These are phyloP conservation scores for Aspergillus sclerotialis DNA, from an alignment of 2,329 filamentous ascomycete genomes.

Conservation along the genomic window DNA sequence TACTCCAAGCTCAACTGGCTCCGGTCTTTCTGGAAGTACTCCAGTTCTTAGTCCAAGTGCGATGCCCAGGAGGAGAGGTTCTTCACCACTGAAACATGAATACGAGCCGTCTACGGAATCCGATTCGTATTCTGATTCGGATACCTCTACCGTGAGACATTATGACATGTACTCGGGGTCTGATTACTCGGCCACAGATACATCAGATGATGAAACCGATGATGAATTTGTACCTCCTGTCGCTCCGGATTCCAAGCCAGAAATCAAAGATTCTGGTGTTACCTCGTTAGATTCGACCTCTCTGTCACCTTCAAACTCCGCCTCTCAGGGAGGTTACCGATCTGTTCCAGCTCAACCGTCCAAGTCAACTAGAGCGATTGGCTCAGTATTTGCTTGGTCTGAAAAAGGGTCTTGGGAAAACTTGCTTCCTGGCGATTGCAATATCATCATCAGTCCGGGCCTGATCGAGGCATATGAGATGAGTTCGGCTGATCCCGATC, in stretches of 20 bases:
- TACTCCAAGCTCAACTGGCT: constrained; percentile 43
- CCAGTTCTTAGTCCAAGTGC: constrained; percentile 44
- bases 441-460: constrained; percentile 56
- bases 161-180: constrained; percentile 42
- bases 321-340: constrained; percentile 66
- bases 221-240: constrained; percentile 28
- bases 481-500: constrained; percentile 37
- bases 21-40: constrained; percentile 35
- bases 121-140: constrained; percentile 51
- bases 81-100: constrained; percentile 93
- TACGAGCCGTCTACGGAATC: constrained; percentile 79
- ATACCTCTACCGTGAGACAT: constrained; percentile 50
- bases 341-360: constrained; percentile 41
- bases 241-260: constrained; percentile 34
- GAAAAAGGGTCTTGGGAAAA: constrained; percentile 56
- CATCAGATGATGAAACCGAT: constrained; percentile 52
- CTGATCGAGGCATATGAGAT: constrained; percentile 59
- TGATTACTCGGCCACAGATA: constrained; percentile 42
- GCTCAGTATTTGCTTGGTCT: constrained; percentile 58
- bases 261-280: constrained; percentile 25
- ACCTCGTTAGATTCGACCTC: constrained; percentile 48
- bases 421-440: constrained; percentile 56
- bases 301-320: constrained; percentile 71
- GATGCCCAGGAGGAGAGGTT: constrained; percentile 61
- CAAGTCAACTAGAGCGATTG: constrained; percentile 50